Percentiles rank a stretch among this genome's conserved stretches.
Evolutionary conservation across 2,329 filamentous ascomycete genomes (phyloP).

Genomic region (Fusarium verticillioides): DNA sequence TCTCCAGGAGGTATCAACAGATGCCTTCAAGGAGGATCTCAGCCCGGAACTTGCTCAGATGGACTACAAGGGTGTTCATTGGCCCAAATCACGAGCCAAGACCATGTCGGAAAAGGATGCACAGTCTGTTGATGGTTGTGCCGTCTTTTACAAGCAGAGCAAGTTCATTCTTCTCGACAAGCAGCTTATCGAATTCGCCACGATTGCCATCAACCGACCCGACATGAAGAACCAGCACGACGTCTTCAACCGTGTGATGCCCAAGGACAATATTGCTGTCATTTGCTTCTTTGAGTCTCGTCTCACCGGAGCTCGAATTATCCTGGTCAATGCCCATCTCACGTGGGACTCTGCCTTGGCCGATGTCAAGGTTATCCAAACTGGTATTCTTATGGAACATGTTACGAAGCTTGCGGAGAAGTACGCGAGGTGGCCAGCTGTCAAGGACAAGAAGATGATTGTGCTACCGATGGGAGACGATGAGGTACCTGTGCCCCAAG

Average conservation of each 20-base stretch:
- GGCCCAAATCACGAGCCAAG: slow-evolving; percentile 87
- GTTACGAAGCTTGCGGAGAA: slow-evolving; percentile 87
- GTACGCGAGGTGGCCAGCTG: slow-evolving; percentile 81
- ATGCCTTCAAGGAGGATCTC: slow-evolving; percentile 93
- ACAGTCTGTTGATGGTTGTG: slow-evolving; percentile 92
- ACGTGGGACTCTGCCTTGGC: slow-evolving; percentile 93
- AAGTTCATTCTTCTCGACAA: slow-evolving; percentile 96
- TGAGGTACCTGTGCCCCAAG: slow-evolving; percentile 59
- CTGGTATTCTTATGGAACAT: slow-evolving; percentile 93
- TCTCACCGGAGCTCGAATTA: slow-evolving; percentile 86
- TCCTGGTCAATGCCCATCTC: slow-evolving; percentile 93
- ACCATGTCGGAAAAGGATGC: slow-evolving; percentile 93
- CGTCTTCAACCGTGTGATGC: slow-evolving; percentile 98
- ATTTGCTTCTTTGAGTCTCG: slow-evolving; percentile 94
- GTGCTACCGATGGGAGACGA: slow-evolving; percentile 59
- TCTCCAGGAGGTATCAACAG: slow-evolving; percentile 91
- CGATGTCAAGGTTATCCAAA: slow-evolving; percentile 97
- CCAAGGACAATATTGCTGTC: slow-evolving; percentile 95
- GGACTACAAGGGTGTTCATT: slow-evolving; percentile 95
- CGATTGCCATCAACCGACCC: slow-evolving; percentile 90
- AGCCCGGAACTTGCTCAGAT: slow-evolving; percentile 84
- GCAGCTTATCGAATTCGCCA: slow-evolving; percentile 90
- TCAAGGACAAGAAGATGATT: slow-evolving; percentile 80
- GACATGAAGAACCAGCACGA: slow-evolving; percentile 98
- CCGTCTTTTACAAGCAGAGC: slow-evolving; percentile 94